These are phyloP conservation scores for Verticillium klebahnii DNA, from an alignment of 2,329 filamentous ascomycete genomes.

Conservation along the genomic window DNA sequence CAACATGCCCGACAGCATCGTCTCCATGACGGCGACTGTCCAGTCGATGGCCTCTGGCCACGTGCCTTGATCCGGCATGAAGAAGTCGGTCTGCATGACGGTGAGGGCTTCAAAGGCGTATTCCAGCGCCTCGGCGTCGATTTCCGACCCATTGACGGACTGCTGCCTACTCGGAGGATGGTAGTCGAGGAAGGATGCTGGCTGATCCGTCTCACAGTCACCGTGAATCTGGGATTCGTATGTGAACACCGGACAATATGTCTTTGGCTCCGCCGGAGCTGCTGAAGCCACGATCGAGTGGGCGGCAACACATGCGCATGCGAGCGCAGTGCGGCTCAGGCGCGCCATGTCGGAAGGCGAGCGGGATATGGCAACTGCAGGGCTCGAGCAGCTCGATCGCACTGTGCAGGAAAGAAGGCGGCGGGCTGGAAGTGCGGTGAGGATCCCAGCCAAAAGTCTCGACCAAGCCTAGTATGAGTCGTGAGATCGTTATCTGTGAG, in stretches of 20 bases:
- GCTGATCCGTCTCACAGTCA: conserved; percentile 9
- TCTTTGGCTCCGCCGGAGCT: not conserved
- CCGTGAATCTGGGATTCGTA: conserved; percentile 5
- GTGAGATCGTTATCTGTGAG: not conserved
- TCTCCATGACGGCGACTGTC: conserved; percentile 83
- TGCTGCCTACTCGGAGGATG: not conserved
- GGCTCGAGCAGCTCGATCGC: not conserved
- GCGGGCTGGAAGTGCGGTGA: not conserved
- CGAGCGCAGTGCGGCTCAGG: not conserved
- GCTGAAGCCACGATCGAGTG: conserved; percentile 4
- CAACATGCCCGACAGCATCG: conserved; percentile 70
- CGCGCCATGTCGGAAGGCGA: not conserved
- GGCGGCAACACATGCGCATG: not conserved
- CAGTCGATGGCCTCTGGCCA: conserved; percentile 90
- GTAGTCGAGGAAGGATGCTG: conserved; percentile 5
- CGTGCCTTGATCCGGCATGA: conserved; percentile 69
- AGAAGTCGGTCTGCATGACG: conserved; percentile 75
- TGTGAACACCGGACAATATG: conserved; percentile 13
- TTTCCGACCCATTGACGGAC: not conserved
- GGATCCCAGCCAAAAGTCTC: not conserved
- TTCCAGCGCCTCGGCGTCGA: conserved; percentile 28
- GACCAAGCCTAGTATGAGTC: not conserved
- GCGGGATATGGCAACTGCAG: not conserved
- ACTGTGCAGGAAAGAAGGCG: not conserved
- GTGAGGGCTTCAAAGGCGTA: conserved; percentile 61